phyloP scores from a whole-genome alignment of 2,329 filamentous ascomycete species.

The Clonostachys solani region DNA sequence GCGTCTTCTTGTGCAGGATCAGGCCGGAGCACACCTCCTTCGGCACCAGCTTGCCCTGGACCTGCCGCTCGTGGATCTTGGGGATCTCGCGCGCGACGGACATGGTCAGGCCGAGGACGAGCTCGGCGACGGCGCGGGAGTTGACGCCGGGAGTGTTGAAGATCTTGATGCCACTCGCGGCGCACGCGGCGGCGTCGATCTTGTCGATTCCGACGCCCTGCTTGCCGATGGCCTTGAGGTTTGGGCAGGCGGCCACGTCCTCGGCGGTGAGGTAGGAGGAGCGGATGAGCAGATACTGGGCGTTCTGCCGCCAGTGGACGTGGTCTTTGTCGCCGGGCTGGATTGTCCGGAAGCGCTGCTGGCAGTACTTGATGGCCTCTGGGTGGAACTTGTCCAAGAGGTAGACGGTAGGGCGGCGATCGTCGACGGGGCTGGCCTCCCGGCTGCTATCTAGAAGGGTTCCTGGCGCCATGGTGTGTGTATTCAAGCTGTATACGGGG shows the following conservation, averaged over 20 bases:
- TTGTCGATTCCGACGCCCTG: constrained; percentile 42
- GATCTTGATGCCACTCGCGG: constrained; percentile 30
- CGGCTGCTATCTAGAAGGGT: neutral
- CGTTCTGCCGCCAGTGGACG: constrained; percentile 31
- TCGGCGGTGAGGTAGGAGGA: constrained; percentile 26
- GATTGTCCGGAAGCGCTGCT: constrained; percentile 31
- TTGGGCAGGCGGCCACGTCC: constrained; percentile 26
- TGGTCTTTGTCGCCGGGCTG: constrained; percentile 23
- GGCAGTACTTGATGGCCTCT: constrained; percentile 22
- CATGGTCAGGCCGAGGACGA: constrained; percentile 26
- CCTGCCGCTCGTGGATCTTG: constrained; percentile 20
- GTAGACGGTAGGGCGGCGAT: constrained; percentile 24
- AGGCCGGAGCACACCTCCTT: constrained; percentile 36
- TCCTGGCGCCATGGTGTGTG: constrained; percentile 6
- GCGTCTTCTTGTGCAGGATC: constrained; percentile 21
- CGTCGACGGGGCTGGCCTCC: constrained; percentile 10
- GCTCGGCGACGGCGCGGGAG: constrained; percentile 32
- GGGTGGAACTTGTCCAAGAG: constrained; percentile 32
- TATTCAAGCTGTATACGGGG: neutral
- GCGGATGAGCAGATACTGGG: constrained; percentile 30
- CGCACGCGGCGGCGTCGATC: constrained; percentile 33
- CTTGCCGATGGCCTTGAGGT: constrained; percentile 36
- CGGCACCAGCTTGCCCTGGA: constrained; percentile 15
- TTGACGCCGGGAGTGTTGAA: constrained; percentile 43
- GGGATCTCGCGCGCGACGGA: constrained; percentile 24